Conservation (phyloP, 257 asterid genomes). For the Capsicum baccatum region DNA sequence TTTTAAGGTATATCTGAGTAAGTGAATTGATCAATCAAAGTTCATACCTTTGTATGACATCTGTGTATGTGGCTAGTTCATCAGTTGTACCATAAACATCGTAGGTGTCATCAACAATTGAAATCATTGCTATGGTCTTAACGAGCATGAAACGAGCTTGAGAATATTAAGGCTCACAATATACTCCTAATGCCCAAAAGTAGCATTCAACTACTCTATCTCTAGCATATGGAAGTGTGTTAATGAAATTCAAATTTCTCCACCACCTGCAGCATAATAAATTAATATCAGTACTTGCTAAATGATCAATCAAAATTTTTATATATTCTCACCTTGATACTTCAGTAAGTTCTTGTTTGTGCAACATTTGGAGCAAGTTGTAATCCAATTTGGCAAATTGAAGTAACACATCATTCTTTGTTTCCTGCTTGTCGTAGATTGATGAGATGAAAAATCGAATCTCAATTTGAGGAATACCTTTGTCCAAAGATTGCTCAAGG, state of each 20-base stretch:
- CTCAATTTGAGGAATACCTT: too few relatives aligned
- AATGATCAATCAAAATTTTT: too few relatives aligned
- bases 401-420: too few relatives aligned
- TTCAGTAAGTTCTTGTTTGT: too few relatives aligned
- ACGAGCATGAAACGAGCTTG: not conserved
- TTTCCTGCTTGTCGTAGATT: too few relatives aligned
- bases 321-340: not conserved
- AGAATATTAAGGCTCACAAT: slow-evolving; percentile 30
- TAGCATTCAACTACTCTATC: slow-evolving; percentile 40
- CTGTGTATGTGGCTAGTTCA: not conserved
- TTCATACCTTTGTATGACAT: not conserved
- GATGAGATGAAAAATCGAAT: too few relatives aligned
- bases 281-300: too few relatives aligned
- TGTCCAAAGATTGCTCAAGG: too few relatives aligned
- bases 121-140: not conserved
- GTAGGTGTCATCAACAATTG: not conserved
- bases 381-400: too few relatives aligned
- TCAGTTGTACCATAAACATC: not conserved
- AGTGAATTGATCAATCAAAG: too few relatives aligned
- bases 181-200: slow-evolving; percentile 35
- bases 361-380: too few relatives aligned
- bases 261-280: slow-evolving; percentile 26
- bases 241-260: slow-evolving; percentile 25
- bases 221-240: slow-evolving; percentile 33
- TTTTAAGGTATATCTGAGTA: too few relatives aligned